Base-by-base conservation (phyloP, 805 yeast genomes). In the Metschnikowia lachancei region DNA sequence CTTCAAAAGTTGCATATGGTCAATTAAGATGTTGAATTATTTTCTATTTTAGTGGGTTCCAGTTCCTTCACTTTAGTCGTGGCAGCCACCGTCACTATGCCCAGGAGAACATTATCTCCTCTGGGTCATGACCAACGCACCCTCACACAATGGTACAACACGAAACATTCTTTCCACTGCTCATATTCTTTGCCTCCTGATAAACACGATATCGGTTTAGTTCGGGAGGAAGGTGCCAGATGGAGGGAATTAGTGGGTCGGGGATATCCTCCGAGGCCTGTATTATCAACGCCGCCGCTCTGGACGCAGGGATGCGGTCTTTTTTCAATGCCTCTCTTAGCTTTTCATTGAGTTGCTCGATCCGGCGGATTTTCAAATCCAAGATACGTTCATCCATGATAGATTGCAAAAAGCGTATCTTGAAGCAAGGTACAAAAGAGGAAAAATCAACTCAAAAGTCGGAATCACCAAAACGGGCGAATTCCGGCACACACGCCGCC, bases 281-380 rank as follows among this genome's bases (percentile, higher is more conserved):
- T 12, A 77, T 70, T 17, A 76, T 65, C 43, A 74, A 63, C 31
- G 76, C 64, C 7, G 82, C 77, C 7, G 85, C 85, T 55, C 78
- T 77, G 4, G 87, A 81, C 8, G 86, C 83, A 28, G 82, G 79
- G 2, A 82, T 79, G 50, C 90, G 67, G 11, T 83, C 82, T 43
- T 78, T 65, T 2, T 73, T 59, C 32, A 85, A 59, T 36, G 79
- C 75, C 24, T 74, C 74, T 53, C 73, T 75, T 31, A 85, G 62
- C 50, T 77, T 78, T 3, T 63, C 58, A 55, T 82, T 83, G 28
- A 82, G 68, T 54, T 82, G 83, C 40, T 72, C 74, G 29, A 82
- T 75, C 54, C 91, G 70, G 57, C 78, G 80, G 37, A 85, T 66
- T 61, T 83, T 85, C 47, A 85, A 64, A 39, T 68, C 67, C 49